These are phyloP conservation scores for Rhodotorula kratochvilovae DNA, from an alignment of 768 basidiomycete species.

Conservation along the genomic window DNA sequence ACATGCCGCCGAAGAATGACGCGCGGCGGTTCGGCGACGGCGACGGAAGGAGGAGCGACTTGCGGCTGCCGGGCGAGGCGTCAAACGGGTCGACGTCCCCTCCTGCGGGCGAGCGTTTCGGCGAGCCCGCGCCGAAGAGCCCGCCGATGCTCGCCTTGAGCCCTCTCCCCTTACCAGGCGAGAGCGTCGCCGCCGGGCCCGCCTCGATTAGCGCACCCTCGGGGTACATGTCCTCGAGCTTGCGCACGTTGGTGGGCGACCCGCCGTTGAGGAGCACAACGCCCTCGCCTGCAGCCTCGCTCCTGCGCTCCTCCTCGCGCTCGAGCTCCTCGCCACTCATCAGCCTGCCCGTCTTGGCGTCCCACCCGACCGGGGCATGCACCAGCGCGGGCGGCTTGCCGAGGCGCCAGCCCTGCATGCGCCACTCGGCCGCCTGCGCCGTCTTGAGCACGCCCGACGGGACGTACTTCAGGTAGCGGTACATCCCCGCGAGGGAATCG, in stretches of 20 bases:
- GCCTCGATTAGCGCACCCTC: not conserved
- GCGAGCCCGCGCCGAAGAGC: constrained; percentile 3
- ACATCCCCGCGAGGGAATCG: constrained; percentile 57
- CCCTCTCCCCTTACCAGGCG: not conserved
- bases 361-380: not conserved
- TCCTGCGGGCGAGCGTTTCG: not conserved
- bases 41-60: not conserved
- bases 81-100: not conserved
- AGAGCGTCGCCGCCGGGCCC: not conserved
- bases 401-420: constrained; percentile 90
- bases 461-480: constrained; percentile 95
- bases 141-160: constrained; percentile 17
- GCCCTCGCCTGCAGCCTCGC: not conserved
- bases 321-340: not conserved
- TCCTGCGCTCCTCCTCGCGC: not conserved
- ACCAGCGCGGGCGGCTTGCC: constrained; percentile 80
- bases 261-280: not conserved
- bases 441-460: constrained; percentile 88
- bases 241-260: not conserved
- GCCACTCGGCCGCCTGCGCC: constrained; percentile 96
- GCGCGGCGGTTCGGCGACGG: not conserved
- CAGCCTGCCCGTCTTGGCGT: not conserved
- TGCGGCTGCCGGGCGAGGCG: not conserved
- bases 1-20: not conserved
- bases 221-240: not conserved